Evolutionary conservation across 345 rosid species (phyloP).

Genomic region (Kandelia obovata): DNA sequence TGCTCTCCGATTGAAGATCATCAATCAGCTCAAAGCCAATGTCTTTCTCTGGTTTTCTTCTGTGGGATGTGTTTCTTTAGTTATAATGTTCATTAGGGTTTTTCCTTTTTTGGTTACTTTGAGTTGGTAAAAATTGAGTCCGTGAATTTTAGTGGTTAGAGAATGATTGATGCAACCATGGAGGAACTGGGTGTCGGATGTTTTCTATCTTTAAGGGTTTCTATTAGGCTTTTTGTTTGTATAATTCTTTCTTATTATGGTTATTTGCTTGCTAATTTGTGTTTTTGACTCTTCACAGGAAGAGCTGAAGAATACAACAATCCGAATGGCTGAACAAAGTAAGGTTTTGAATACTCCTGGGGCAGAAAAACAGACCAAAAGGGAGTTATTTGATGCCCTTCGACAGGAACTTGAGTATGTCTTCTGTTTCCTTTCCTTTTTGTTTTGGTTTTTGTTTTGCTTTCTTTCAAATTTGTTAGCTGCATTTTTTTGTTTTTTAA

Average conservation of each 20-base stretch:
- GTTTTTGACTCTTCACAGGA: slow-evolving; percentile 39
- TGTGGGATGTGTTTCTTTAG: not conserved
- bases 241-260: too few species aligned
- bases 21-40: slow-evolving; percentile 89
- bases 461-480: too few species aligned
- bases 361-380: slow-evolving; percentile 86
- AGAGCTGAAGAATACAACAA: slow-evolving; percentile 73
- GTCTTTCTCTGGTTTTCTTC: slow-evolving; percentile 20
- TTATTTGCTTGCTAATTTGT: not conserved
- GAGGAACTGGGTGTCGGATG: not conserved
- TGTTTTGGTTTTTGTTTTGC: not conserved
- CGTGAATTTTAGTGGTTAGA: not conserved
- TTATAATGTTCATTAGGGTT: not conserved
- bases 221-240: not conserved
- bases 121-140: not conserved
- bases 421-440: not conserved
- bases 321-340: slow-evolving; percentile 85
- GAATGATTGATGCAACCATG: not conserved
- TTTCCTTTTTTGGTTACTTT: not conserved
- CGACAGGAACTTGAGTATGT: slow-evolving; percentile 87
- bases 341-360: slow-evolving; percentile 85
- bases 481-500: not conserved
- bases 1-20: slow-evolving; percentile 71
- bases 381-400: slow-evolving; percentile 83
- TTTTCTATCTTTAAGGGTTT: not conserved